These are phyloP conservation scores for Melampsora larici-populina DNA, from an alignment of 1,284 basidiomycete genomes.

Conservation along the genomic window DNA sequence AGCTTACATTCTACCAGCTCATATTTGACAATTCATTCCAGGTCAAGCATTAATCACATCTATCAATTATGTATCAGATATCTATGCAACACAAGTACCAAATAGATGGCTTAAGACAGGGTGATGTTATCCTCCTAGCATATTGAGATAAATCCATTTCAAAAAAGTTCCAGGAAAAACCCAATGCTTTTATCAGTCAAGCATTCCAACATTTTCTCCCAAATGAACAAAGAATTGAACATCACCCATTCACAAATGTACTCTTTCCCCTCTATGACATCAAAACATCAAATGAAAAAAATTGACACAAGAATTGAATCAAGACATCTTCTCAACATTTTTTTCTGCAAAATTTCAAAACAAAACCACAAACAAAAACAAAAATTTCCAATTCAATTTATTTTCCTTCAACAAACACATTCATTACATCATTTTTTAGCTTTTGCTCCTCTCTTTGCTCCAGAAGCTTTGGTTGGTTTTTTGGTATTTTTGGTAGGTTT, in stretches of 20 bases:
- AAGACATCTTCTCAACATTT: not conserved
- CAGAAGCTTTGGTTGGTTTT: not conserved
- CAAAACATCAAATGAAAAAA: not conserved
- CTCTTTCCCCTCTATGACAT: not conserved
- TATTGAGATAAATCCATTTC: too few relatives aligned
- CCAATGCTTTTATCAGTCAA: too few relatives aligned
- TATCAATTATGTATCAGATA: too few relatives aligned
- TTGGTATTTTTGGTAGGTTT: slow-evolving; percentile 1
- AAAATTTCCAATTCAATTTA: not conserved
- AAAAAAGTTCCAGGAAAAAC: too few relatives aligned
- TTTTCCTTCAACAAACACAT: not conserved
- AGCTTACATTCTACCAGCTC: too few relatives aligned
- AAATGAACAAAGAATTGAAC: too few relatives aligned
- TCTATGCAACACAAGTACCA: too few relatives aligned
- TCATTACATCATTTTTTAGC: not conserved
- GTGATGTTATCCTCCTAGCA: too few relatives aligned
- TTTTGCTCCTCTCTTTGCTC: slow-evolving; percentile 6
- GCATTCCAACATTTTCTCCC: too few relatives aligned
- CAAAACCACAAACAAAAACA: not conserved
- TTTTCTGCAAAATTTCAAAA: not conserved
- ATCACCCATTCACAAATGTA: not conserved
- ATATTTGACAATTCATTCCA: too few relatives aligned
- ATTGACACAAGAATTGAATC: not conserved
- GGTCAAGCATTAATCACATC: too few relatives aligned
- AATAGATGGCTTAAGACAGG: too few relatives aligned